phyloP scores from a whole-genome alignment of 768 basidiomycete genomes.

The Leccinum rimulosum region DNA sequence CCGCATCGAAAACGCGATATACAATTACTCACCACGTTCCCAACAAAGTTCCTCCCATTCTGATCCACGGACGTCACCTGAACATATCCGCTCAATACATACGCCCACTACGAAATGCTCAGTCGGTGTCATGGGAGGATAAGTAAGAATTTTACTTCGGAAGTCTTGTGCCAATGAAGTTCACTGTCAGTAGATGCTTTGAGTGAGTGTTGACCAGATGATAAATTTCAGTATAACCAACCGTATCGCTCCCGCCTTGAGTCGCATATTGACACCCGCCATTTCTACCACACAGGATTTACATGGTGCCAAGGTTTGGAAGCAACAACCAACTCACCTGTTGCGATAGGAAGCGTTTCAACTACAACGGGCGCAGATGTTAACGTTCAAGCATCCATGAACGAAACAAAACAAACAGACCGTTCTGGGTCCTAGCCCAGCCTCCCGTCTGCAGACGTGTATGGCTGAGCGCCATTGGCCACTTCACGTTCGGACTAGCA shows the following conservation, averaged over 20 bases:
- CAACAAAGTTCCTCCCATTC: constrained; percentile 46
- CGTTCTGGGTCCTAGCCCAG: constrained; percentile 59
- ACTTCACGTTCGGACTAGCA: constrained; percentile 46
- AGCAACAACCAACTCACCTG: constrained; percentile 20
- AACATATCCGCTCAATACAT: constrained; percentile 44
- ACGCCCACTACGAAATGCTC: constrained; percentile 40
- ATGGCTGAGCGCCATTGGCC: constrained; percentile 58
- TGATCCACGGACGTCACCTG: constrained; percentile 46
- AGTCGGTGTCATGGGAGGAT: not conserved
- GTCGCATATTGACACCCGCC: constrained; percentile 37
- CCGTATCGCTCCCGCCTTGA: constrained; percentile 38
- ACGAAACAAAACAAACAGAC: constrained; percentile 26
- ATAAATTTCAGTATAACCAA: not conserved
- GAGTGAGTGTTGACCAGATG: not conserved
- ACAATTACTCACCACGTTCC: constrained; percentile 40
- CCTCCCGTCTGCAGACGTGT: constrained; percentile 56
- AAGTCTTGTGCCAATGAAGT: constrained; percentile 42
- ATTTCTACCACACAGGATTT: constrained; percentile 4
- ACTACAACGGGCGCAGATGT: constrained; percentile 20
- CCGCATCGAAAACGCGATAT: not conserved
- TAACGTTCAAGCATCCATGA: not conserved
- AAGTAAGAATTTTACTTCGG: constrained; percentile 16
- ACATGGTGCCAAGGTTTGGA: not conserved
- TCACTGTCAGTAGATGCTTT: constrained; percentile 25
- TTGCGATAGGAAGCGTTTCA: constrained; percentile 37